Evolutionary conservation across 1,139 yeast genomes (phyloP).

Genomic region (Saccharomyces hybrid): DNA sequence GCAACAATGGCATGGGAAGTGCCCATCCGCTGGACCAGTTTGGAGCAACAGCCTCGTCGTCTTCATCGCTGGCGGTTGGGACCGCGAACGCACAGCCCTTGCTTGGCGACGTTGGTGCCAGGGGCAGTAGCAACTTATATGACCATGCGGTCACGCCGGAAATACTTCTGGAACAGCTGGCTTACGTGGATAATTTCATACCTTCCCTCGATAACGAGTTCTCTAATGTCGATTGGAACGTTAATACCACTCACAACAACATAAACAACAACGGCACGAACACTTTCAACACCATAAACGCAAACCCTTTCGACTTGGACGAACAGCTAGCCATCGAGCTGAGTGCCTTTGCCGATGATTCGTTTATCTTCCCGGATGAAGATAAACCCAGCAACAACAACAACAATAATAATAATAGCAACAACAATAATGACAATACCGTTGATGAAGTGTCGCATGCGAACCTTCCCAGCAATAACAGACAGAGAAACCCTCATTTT

Average conservation of each 20-base stretch:
- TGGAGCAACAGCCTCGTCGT: not conserved
- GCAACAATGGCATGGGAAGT: not conserved
- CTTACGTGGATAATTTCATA: slow-evolving; percentile 67
- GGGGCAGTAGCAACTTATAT: not conserved
- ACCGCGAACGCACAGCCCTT: not conserved
- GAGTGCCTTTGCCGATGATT: slow-evolving; percentile 74
- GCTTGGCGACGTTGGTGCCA: not conserved
- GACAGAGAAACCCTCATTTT: slow-evolving; percentile 17
- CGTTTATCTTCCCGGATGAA: slow-evolving; percentile 71
- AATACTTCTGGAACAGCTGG: slow-evolving; percentile 66
- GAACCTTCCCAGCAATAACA: slow-evolving; percentile 1
- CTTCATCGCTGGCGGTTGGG: not conserved
- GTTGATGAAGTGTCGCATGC: slow-evolving; percentile 1
- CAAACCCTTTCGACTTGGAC: slow-evolving; percentile 40
- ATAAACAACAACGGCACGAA: slow-evolving; percentile 1
- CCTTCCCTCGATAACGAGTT: slow-evolving; percentile 38
- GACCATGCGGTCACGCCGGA: slow-evolving; percentile 40
- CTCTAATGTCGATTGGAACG: slow-evolving; percentile 21
- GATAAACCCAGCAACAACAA: slow-evolving; percentile 43
- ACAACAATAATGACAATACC: slow-evolving; percentile 4
- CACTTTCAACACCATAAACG: not conserved
- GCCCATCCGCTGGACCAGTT: not conserved
- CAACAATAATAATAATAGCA: slow-evolving; percentile 7
- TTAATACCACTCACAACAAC: slow-evolving; percentile 6
- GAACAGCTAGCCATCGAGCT: slow-evolving; percentile 65